Base-by-base conservation (phyloP, 345 rosid species). In the Salix arbutifolia region DNA sequence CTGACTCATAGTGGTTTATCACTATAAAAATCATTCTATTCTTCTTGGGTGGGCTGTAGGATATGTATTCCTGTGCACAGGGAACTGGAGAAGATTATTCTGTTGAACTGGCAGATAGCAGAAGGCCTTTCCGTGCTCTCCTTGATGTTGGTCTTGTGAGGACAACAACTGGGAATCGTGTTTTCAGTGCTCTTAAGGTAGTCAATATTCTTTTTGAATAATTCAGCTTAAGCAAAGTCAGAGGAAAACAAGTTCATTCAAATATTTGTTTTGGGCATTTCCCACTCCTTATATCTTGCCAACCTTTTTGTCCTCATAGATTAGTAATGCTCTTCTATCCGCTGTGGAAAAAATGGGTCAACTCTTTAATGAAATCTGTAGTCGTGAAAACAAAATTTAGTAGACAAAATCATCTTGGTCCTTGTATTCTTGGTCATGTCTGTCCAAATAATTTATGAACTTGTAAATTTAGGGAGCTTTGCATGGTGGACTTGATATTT, bases 401-500 rank as follows among this genome's bases (percentile, higher is more conserved):
- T 5, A 11, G 26, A 26, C 35, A 62, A 44, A 12, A 12, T 62
- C 16, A 19, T 23, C 16, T 9, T 26, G 66, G 5, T 10, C 31
- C 13, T 40, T 40, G 13, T 61, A 19, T 4, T 25, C 4, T 60
- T 7, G 10, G 65, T n/a, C 26, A 23, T 60, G 65, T 9, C 21
- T 60, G 65, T 60, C 16, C 5, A 26, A 25, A 62, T 62, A 44
- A 44, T 12, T 44, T 12, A 44, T 42, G 46, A 42, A 42, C 46
- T 42, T 9, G 13, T 42, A 10, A 42, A 71, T 40, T 48, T 81
- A 94, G 97, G 98, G 98, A 58, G 96, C 96, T 38, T 81, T 91
- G 85, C 96, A 94, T 70, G 97, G 94, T 67, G 98, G 98, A 16
- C 81, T 94, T 84, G 98, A 91, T 74, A 88, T 90, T 76, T 97